Percentiles rank a stretch among this genome's conserved stretches.
These are phyloP conservation scores for Pisolithus orientalis DNA, from an alignment of 768 basidiomycete genomes.

Conservation along the genomic window DNA sequence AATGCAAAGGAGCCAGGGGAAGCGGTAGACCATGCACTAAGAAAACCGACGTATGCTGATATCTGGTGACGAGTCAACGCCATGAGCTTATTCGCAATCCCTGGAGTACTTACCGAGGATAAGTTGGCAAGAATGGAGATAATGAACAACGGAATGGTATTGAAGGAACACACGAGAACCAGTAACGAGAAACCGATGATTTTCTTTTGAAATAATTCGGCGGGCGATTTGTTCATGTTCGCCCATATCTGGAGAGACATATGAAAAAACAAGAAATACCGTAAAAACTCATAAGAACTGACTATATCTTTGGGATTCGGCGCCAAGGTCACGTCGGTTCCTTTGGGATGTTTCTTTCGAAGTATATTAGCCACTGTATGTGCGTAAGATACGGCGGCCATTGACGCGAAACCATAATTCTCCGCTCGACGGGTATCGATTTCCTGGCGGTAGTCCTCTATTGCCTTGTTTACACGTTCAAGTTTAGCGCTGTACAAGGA, in stretches of 20 bases:
- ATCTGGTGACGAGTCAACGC: slow-evolving; percentile 11
- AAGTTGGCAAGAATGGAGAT: slow-evolving; percentile 93
- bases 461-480: slow-evolving; percentile 61
- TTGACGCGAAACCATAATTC: slow-evolving; percentile 88
- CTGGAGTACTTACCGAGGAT: slow-evolving; percentile 50
- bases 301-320: slow-evolving; percentile 90
- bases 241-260: slow-evolving; percentile 64
- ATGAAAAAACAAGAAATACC: background rate
- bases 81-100: background rate
- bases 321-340: slow-evolving; percentile 64
- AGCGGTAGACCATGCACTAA: slow-evolving; percentile 59
- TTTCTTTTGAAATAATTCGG: slow-evolving; percentile 59
- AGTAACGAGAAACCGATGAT: slow-evolving; percentile 76
- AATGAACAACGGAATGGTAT: slow-evolving; percentile 86
- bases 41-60: slow-evolving; percentile 65
- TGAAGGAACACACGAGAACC: slow-evolving; percentile 80
- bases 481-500: slow-evolving; percentile 33
- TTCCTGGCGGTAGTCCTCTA: slow-evolving; percentile 66
- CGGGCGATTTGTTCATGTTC: slow-evolving; percentile 74
- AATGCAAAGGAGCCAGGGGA: slow-evolving; percentile 71
- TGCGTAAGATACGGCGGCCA: slow-evolving; percentile 84
- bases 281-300: slow-evolving; percentile 15
- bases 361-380: slow-evolving; percentile 78
- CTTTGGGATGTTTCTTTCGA: slow-evolving; percentile 62
- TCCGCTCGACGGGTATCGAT: slow-evolving; percentile 75